Conservation (phyloP, 148 eudicot genomes). For the Rhododendron simsii region DNA sequence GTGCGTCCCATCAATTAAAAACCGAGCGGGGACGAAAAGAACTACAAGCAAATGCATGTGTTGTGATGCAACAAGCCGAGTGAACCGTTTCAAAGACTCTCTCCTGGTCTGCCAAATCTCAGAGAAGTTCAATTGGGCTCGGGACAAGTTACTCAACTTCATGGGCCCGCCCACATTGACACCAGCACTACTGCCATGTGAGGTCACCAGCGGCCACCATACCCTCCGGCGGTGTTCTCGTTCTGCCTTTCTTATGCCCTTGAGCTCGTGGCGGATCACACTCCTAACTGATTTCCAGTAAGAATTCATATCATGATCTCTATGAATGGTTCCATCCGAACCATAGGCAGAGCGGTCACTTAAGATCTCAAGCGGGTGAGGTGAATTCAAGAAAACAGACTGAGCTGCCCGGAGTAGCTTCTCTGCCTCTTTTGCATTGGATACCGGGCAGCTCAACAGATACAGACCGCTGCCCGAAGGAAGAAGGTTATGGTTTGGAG, state of each 20-base stretch:
- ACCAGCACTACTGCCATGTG: conserved; percentile 28
- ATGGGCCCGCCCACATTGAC: conserved; percentile 31
- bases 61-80: conserved; percentile 68
- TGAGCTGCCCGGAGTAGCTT: conserved; percentile 66
- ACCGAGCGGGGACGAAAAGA: conserved; percentile 58
- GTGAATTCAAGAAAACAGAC: conserved; percentile 59
- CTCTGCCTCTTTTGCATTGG: conserved; percentile 44
- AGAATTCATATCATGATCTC: conserved; percentile 88
- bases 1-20: conserved; percentile 49
- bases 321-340: conserved; percentile 61
- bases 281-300: conserved; percentile 59
- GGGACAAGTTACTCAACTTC: conserved; percentile 22
- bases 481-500: conserved; percentile 81
- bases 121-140: conserved; percentile 38
- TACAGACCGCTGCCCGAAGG: conserved; percentile 87
- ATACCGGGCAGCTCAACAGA: conserved; percentile 37
- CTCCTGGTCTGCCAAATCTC: conserved; percentile 49
- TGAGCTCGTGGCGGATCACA: conserved; percentile 70
- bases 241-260: conserved; percentile 43
- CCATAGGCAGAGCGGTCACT: conserved; percentile 91
- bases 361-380: conserved; percentile 91
- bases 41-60: conserved; percentile 79
- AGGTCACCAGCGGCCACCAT: conserved; percentile 71
- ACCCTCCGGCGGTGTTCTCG: conserved; percentile 45
- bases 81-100: conserved; percentile 66